These are phyloP conservation scores for Geotrichum bryndzae DNA, from an alignment of 1,139 yeast species.

Conservation along the genomic window DNA sequence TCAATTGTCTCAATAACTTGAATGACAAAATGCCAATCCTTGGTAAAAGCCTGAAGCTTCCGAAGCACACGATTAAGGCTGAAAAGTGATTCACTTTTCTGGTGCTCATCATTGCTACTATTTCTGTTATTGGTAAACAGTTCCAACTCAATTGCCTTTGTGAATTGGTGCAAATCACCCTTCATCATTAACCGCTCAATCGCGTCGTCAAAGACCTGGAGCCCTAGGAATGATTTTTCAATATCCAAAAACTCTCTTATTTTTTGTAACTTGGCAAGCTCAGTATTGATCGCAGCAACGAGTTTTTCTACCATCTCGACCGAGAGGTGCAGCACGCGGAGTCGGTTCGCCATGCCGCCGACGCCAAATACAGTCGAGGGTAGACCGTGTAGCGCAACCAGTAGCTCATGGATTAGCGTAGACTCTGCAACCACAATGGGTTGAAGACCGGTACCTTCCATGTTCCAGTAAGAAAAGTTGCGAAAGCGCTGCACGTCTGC, in stretches of 20 bases:
- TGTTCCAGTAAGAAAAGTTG: slow-evolving; percentile 9
- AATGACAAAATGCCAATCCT: slow-evolving; percentile 5
- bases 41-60: neutral
- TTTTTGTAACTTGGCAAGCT: neutral
- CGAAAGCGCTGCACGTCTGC: slow-evolving; percentile 6
- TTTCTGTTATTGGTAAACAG: neutral
- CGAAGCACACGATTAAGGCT: neutral
- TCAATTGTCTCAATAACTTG: slow-evolving; percentile 1
- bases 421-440: slow-evolving; percentile 8
- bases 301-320: neutral
- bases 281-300: slow-evolving; percentile 4
- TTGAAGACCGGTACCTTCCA: neutral
- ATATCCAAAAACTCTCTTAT: neutral
- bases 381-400: slow-evolving; percentile 5
- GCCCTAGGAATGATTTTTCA: neutral
- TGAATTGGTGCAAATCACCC: neutral
- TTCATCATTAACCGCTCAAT: slow-evolving; percentile 1
- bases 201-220: slow-evolving; percentile 7
- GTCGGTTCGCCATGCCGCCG: neutral
- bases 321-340: slow-evolving; percentile 3
- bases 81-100: neutral
- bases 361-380: slow-evolving; percentile 2
- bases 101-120: neutral
- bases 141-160: neutral
- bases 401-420: slow-evolving; percentile 5